Base-by-base conservation (phyloP, 768 basidiomycete genomes). In the Hygrocybe coccinea region DNA sequence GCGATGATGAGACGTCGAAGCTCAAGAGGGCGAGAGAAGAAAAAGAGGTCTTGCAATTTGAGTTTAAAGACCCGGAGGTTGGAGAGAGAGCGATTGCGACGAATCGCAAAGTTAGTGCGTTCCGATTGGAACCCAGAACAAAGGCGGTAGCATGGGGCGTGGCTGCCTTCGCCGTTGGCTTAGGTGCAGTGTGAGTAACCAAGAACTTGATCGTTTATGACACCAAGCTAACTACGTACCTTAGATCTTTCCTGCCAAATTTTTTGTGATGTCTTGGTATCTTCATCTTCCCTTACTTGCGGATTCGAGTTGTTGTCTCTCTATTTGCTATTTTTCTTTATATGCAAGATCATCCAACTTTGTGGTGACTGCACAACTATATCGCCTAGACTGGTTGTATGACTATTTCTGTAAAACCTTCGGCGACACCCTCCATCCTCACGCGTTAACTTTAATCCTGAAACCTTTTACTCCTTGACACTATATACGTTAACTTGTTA, bases 141-240 rank as follows among this genome's bases (percentile, higher is more conserved):
- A 89, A 87, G 70, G 84, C 85, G 35, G 76, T 86, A 52, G 89
- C 86, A 2, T 94, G 91, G 91, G 91, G 91, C 36, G 75, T 87
- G 17, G 78, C 88, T 36, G 87, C 87, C 17, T 95, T 95, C 70
- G 89, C 88, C 36, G 75, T 91, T 49, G 91, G 91, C 25, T 74
- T 89, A 68, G 81, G 88, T 49, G 91, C 89, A 58, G 79, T 87
- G 89, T 92, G 64, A 73, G 87, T 83, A 55, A n/a, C 45, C n/a
- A 57, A 14, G 19, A 33, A 35, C 25, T 51, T 53, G 47, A 50
- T 36, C 36, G 5, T 56, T 33, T 5, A 12, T 38, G 36, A 2
- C 36, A 37, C n/a, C 44, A 11, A 22, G 25, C 37, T 54, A 41
- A 61, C 51, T 15, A 47, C 37, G 34, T 51, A 39, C 24, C 59